phyloP scores from a whole-genome alignment of 495 filamentous ascomycete species.

The Penicillium argentinense region DNA sequence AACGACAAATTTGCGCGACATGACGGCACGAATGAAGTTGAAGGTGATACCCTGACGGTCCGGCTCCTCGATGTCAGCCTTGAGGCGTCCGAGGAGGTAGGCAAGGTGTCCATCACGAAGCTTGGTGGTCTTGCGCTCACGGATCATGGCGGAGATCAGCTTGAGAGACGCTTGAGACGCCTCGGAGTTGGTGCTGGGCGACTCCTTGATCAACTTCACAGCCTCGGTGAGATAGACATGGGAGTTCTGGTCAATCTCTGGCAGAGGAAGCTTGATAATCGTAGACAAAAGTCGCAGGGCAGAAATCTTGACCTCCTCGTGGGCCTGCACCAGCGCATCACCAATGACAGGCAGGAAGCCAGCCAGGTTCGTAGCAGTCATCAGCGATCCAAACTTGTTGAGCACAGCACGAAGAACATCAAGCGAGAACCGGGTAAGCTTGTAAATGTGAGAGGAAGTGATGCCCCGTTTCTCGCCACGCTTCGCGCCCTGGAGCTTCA shows the following conservation, averaged over 20 bases:
- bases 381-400: constrained; percentile 75
- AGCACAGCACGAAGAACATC: constrained; percentile 80
- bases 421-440: constrained; percentile 80
- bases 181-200: constrained; percentile 74
- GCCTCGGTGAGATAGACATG: constrained; percentile 80
- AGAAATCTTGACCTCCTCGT: constrained; percentile 88
- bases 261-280: constrained; percentile 79
- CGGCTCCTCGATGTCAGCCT: constrained; percentile 89
- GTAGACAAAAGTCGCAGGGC: constrained; percentile 79
- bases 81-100: constrained; percentile 77
- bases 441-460: constrained; percentile 75
- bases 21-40: constrained; percentile 84
- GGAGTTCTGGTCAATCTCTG: constrained; percentile 64
- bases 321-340: constrained; percentile 74
- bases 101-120: constrained; percentile 81
- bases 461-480: constrained; percentile 59
- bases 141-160: constrained; percentile 77
- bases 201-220: constrained; percentile 74
- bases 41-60: constrained; percentile 88
- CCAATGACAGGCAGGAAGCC: constrained; percentile 88
- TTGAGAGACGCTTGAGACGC: constrained; percentile 84
- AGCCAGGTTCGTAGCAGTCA: constrained; percentile 72
- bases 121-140: constrained; percentile 70
- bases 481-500: constrained; percentile 71
- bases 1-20: constrained; percentile 81